These are phyloP conservation scores for Dioszegia aurantiaca DNA, from an alignment of 768 basidiomycete genomes.

Conservation along the genomic window DNA sequence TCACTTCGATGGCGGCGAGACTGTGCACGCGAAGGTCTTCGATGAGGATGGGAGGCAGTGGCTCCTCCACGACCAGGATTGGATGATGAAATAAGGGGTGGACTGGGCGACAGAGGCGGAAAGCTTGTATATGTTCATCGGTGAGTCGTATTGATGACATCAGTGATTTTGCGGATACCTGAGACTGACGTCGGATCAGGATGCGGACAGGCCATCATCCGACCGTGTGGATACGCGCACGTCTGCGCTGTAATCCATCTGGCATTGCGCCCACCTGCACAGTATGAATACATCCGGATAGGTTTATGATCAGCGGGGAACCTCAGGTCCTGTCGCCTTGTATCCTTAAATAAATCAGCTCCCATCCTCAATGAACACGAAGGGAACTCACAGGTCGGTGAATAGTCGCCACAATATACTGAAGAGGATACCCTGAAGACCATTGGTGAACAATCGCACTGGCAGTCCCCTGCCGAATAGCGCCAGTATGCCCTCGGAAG, in stretches of 20 bases:
- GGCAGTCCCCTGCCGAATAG: conserved; percentile 85
- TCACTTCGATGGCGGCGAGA: not conserved
- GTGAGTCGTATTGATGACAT: too few relatives aligned
- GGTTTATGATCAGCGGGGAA: too few relatives aligned
- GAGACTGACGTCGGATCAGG: too few relatives aligned
- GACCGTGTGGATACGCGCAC: too few relatives aligned
- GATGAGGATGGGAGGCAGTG: conserved; percentile 5
- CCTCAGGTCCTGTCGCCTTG: conserved; percentile 1
- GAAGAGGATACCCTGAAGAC: conserved; percentile 87
- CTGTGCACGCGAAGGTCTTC: conserved; percentile 2
- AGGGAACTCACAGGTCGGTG: conserved; percentile 65
- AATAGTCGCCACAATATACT: conserved; percentile 87
- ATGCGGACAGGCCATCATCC: too few relatives aligned
- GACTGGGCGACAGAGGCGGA: too few relatives aligned
- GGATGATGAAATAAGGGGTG: not conserved
- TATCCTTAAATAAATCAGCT: not conserved
- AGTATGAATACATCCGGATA: too few relatives aligned
- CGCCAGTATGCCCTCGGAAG: conserved; percentile 70
- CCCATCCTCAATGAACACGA: too few relatives aligned
- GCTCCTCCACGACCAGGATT: not conserved
- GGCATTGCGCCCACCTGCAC: too few relatives aligned
- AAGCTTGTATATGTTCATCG: too few relatives aligned
- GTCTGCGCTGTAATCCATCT: too few relatives aligned
- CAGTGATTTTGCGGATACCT: too few relatives aligned
- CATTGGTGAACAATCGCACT: conserved; percentile 84